Evolutionary conservation across 164 flowering plant species (phyloP), one percentile per base, ranked within the genome.

Genomic region (Stephania yunnanensis): DNA sequence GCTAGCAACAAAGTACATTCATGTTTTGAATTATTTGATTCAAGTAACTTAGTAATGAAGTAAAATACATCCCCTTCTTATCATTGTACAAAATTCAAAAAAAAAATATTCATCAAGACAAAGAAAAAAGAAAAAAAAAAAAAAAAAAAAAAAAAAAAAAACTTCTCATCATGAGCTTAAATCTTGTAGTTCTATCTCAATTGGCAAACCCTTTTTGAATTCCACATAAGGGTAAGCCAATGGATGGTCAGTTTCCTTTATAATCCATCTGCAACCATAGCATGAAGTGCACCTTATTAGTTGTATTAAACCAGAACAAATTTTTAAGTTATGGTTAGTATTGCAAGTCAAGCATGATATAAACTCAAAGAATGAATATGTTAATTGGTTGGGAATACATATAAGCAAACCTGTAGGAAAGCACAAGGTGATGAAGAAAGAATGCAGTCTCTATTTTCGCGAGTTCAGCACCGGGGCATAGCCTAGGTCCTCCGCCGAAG

Each of bases 401-500:
- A 6, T 20, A 52, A 17, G 5, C 17, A 80, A 80, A 92, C 97
- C 91, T 88, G 69, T 83, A 89, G 72, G 80, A 88, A 48, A 92
- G 95, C 79, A 93, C 92, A 81, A 93, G 85, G 79, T 92, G 94
- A 79, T 93, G 98, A 73, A 93, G 89, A 81, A 93, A 93, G 80
- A 89, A 85, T 2, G 97, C 84, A 61, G 82, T 81, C 77, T 87
- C 91, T 22, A 92, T 71, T 86, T 83, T 87, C n/a, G 88, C 98
- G 22, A 93, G 84, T 20, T 88, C 98, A 0, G 85, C 83, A n/a
- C 97, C 98, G 1, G 98, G 98, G 79, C 98, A 93, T 3, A 85
- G 79, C 79, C 97, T 69, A 25, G 80, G 71, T 64, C 97, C 98
- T 6, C 98, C 97, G 8, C 97, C 91, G 78, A 90, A 92, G 1